Evolutionary conservation across 805 yeast genomes (phyloP).

Genomic region (Metschnikowia lunata): DNA sequence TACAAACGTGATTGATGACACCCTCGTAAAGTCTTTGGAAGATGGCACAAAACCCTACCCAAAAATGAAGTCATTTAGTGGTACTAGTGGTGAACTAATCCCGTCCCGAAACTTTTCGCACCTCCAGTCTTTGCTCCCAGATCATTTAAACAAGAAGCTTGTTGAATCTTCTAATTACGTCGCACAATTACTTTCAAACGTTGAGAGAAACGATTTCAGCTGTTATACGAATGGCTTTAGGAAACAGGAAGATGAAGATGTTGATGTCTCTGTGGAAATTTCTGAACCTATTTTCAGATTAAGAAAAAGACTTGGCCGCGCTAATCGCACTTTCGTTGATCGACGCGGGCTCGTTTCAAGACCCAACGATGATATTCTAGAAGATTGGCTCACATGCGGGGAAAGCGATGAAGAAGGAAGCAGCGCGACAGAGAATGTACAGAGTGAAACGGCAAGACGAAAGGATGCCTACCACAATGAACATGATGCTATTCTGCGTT

Average conservation of each 20-base stretch:
- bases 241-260: conserved; percentile 8
- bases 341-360: conserved; percentile 51
- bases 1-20: conserved; percentile 47
- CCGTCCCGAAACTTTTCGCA: conserved; percentile 47
- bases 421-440: neutral
- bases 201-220: conserved; percentile 36
- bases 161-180: conserved; percentile 29
- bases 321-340: conserved; percentile 68
- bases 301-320: conserved; percentile 73
- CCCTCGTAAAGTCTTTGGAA: conserved; percentile 37
- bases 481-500: conserved; percentile 42
- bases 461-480: conserved; percentile 45
- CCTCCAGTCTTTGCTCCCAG: conserved; percentile 36
- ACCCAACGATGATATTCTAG: conserved; percentile 33
- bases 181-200: conserved; percentile 36
- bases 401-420: conserved; percentile 23
- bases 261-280: conserved; percentile 20
- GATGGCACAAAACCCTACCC: conserved; percentile 45
- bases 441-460: neutral
- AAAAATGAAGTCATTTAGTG: conserved; percentile 43
- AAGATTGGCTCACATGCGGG: conserved; percentile 40
- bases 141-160: conserved; percentile 22
- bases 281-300: conserved; percentile 55
- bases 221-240: conserved; percentile 39
- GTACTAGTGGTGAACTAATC: conserved; percentile 47